Evolutionary conservation across 331 rosid genomes (phyloP), one percentile per base, ranked within the genome.

Genomic region (Rhamnella rubrinervis): DNA sequence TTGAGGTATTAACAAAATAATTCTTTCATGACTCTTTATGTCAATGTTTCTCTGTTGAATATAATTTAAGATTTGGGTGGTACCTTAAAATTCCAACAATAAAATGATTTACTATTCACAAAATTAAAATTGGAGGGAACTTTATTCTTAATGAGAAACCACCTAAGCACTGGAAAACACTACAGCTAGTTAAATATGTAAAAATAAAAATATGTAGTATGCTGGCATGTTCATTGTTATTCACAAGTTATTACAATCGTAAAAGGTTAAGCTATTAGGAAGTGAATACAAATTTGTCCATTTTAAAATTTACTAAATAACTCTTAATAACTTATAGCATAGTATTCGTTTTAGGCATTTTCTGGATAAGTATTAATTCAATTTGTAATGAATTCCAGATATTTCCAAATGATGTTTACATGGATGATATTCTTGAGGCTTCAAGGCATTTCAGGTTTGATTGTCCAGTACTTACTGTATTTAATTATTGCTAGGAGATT

Each of bases 361-460:
- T 53, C 53, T 61, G 38, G 6, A 28, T 63, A 46, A 28, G 28
- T 80, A 25, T 63, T 79, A 38, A 58, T 78, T 65, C 26, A 73
- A 59, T 75, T 78, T 55, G 16, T 65, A 39, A 65, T 74, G 31
- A 55, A 76, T 19, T 79, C 59, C 79, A 93, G 98, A 86, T 91
- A 71, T 85, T 87, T 80, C 97, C 98, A 38, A 92, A 80, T 76
- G 91, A 88, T 72, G 81, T 93, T 51, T 68, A 63, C 67, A 63
- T 93, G 75, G 79, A 65, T 40, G 92, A 87, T 80, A 81, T 93
- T 80, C 71, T 87, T 72, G 87, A 83, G 71, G 71, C 86, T 71
- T 87, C 95, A 40, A 87, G 83, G 76, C 70, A 85, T 61, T 50
- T 80, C 84, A 79, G 97, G 98, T 93, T 68, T 74, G 87, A 23